Evolutionary conservation across 2,329 filamentous ascomycete species (phyloP).

Genomic region (Verticillium klebahnii): DNA sequence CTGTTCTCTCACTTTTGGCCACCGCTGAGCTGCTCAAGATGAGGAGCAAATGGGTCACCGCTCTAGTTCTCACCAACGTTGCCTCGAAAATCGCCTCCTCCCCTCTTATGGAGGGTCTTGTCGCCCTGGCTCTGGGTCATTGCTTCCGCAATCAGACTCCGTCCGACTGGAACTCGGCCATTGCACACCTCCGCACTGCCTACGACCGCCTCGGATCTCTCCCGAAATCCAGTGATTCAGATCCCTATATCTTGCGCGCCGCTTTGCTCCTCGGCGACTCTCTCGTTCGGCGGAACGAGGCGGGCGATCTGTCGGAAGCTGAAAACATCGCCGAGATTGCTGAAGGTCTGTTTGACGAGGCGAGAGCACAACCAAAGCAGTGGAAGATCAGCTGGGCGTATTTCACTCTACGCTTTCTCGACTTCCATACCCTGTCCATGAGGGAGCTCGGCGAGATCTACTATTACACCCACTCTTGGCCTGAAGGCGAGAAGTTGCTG

Average conservation of each 20-base stretch:
- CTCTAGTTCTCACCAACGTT: slow-evolving; percentile 5
- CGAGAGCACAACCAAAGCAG: background rate
- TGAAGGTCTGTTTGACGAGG: slow-evolving; percentile 8
- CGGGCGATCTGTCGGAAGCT: slow-evolving; percentile 10
- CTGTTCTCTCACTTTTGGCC: slow-evolving; percentile 10
- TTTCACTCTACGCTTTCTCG: slow-evolving; percentile 5
- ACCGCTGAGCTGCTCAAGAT: slow-evolving; percentile 10
- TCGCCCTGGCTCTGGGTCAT: slow-evolving; percentile 12
- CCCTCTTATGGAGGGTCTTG: slow-evolving; percentile 10
- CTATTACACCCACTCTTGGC: slow-evolving; percentile 16
- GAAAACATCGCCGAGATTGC: slow-evolving; percentile 9
- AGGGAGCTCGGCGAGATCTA: slow-evolving; percentile 17
- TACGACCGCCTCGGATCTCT: slow-evolving; percentile 9
- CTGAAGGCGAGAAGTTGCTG: slow-evolving; percentile 13
- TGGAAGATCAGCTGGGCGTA: background rate
- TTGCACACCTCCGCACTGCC: slow-evolving; percentile 11
- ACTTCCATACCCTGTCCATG: slow-evolving; percentile 16
- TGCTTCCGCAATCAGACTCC: slow-evolving; percentile 12
- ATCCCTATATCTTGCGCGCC: slow-evolving; percentile 12
- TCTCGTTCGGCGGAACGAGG: slow-evolving; percentile 12
- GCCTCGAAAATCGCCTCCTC: slow-evolving; percentile 8
- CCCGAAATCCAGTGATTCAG: slow-evolving; percentile 9
- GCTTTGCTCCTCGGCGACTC: slow-evolving; percentile 14
- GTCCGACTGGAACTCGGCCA: slow-evolving; percentile 9
- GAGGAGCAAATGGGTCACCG: slow-evolving; percentile 11